Evolutionary conservation across 2,329 filamentous ascomycete genomes (phyloP).

Genomic region (Alternaria brassicicola): DNA sequence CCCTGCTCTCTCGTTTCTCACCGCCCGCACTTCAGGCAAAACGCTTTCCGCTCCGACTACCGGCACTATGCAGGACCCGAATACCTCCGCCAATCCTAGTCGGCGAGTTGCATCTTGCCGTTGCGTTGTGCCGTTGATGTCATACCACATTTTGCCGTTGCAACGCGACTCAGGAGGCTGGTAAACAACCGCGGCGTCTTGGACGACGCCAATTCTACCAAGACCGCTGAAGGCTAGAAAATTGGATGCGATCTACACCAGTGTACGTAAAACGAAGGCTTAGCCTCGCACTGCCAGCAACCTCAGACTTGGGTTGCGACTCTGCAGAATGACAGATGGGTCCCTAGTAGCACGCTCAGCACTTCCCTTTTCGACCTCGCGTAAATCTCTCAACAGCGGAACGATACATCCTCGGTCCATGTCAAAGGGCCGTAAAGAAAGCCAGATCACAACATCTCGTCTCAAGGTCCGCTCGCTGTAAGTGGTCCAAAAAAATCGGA

Average conservation of each 20-base stretch:
- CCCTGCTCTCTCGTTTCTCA: slow-evolving; percentile 20
- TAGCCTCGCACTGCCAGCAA: slow-evolving; percentile 21
- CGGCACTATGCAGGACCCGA: slow-evolving; percentile 17
- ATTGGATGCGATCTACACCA: slow-evolving; percentile 15
- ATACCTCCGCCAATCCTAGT: slow-evolving; percentile 28
- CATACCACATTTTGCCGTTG: slow-evolving; percentile 19
- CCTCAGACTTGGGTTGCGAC: slow-evolving; percentile 26
- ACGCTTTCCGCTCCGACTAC: slow-evolving; percentile 31
- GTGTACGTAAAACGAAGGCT: slow-evolving; percentile 31
- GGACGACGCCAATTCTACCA: slow-evolving; percentile 20
- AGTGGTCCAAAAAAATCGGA: slow-evolving; percentile 4
- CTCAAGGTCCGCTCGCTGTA: slow-evolving; percentile 5
- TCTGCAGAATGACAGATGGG: slow-evolving; percentile 18
- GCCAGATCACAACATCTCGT: background rate
- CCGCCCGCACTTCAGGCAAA: slow-evolving; percentile 34
- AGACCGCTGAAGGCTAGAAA: slow-evolving; percentile 14
- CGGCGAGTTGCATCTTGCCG: slow-evolving; percentile 5
- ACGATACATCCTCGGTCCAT: background rate
- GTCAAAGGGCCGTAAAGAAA: slow-evolving; percentile 5
- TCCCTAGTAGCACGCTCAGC: slow-evolving; percentile 5
- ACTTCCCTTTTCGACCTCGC: slow-evolving; percentile 2
- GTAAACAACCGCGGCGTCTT: slow-evolving; percentile 16
- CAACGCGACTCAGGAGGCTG: slow-evolving; percentile 15
- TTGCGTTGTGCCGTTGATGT: slow-evolving; percentile 20
- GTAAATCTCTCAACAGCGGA: slow-evolving; percentile 18